Percentiles rank a stretch among this genome's conserved stretches.
These are phyloP conservation scores for Irpex rosettiformis DNA, from an alignment of 1,284 basidiomycete genomes.

Conservation along the genomic window DNA sequence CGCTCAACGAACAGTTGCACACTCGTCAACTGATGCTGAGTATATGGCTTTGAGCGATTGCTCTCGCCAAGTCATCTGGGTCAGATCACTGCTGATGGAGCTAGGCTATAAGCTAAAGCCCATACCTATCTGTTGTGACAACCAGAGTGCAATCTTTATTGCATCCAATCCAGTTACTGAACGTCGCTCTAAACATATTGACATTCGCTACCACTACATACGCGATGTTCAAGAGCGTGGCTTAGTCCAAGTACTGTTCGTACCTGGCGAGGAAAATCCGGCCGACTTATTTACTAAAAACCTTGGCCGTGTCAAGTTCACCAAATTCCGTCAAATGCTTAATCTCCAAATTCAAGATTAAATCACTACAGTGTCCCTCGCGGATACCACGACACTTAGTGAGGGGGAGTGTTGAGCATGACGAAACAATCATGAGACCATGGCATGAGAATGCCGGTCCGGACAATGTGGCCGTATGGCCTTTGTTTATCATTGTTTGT, in stretches of 20 bases:
- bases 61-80: constrained; percentile 25
- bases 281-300: constrained; percentile 21
- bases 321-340: constrained; percentile 3
- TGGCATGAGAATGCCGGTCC: too few relatives aligned
- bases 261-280: constrained; percentile 3
- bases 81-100: constrained; percentile 18
- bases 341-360: too few relatives aligned
- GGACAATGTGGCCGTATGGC: too few relatives aligned
- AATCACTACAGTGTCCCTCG: too few relatives aligned
- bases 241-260: neutral
- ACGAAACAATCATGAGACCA: too few relatives aligned
- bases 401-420: too few relatives aligned
- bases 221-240: constrained; percentile 11
- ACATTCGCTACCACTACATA: constrained; percentile 29
- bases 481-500: too few relatives aligned
- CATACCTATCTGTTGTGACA: constrained; percentile 27
- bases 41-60: constrained; percentile 32
- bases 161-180: constrained; percentile 25
- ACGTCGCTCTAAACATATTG: constrained; percentile 33
- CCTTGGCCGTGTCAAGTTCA: constrained; percentile 12
- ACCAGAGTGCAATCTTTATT: constrained; percentile 29
- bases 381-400: too few relatives aligned
- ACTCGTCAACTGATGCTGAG: constrained; percentile 33
- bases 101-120: constrained; percentile 9
- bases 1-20: constrained; percentile 30